phyloP scores from a whole-genome alignment of 768 basidiomycete species.

The Leccinum variicolor region DNA sequence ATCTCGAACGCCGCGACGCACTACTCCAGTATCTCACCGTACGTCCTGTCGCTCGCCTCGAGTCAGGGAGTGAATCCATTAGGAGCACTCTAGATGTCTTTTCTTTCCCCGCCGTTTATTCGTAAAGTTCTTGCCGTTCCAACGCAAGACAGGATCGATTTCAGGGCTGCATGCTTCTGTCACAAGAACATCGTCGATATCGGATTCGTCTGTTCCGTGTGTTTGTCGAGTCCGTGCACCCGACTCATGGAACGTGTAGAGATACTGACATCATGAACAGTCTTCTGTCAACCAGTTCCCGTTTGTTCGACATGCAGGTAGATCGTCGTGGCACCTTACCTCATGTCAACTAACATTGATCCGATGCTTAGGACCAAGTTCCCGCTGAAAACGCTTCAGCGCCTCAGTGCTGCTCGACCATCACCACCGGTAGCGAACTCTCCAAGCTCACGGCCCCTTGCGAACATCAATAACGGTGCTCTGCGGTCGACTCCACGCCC shows the following conservation, averaged over 20 bases:
- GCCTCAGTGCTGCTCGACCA: conserved; percentile 63
- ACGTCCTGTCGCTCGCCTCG: conserved; percentile 16
- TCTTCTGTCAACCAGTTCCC: conserved; percentile 91
- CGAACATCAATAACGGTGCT: conserved; percentile 32
- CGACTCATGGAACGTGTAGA: neutral
- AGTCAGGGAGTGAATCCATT: conserved; percentile 1
- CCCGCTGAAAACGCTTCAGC: conserved; percentile 87
- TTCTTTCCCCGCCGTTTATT: conserved; percentile 65
- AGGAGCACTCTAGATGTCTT: conserved; percentile 68
- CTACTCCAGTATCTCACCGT: conserved; percentile 92
- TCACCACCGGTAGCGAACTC: conserved; percentile 28
- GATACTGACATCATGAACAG: conserved; percentile 39
- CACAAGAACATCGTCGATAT: conserved; percentile 96
- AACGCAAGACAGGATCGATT: conserved; percentile 93
- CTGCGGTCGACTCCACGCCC: conserved; percentile 16
- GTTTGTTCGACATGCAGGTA: conserved; percentile 94
- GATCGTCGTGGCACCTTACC: conserved; percentile 28
- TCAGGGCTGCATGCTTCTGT: conserved; percentile 97
- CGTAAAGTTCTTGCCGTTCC: conserved; percentile 79
- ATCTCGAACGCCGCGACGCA: conserved; percentile 74
- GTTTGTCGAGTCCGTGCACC: conserved; percentile 77
- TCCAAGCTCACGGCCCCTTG: conserved; percentile 32
- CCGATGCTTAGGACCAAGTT: conserved; percentile 74
- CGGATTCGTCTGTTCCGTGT: conserved; percentile 98
- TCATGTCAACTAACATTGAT: neutral